A percentile compares a stretch with the other conserved stretches of the same genome.
Evolutionary conservation across 2,329 filamentous ascomycete species (phyloP).

Genomic region (Hypoxylon sp.): DNA sequence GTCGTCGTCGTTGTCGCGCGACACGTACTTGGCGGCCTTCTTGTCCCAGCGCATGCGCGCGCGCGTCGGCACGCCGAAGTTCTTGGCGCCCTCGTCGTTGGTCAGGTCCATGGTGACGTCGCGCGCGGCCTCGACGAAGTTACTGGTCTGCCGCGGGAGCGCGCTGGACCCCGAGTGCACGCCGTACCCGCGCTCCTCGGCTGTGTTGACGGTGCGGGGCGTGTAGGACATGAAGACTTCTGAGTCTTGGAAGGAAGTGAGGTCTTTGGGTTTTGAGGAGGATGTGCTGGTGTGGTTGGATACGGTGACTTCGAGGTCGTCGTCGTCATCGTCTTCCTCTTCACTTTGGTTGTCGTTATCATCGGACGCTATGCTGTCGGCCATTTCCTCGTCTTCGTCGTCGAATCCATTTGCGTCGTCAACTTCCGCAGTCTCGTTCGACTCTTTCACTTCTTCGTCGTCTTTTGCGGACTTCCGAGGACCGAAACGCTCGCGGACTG

Average conservation of each 20-base stretch:
- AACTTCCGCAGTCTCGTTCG: slow-evolving; percentile 47
- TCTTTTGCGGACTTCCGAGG: slow-evolving; percentile 66
- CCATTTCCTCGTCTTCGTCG: slow-evolving; percentile 33
- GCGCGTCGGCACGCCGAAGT: slow-evolving; percentile 82
- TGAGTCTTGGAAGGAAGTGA: slow-evolving; percentile 80
- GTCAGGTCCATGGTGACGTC: slow-evolving; percentile 91
- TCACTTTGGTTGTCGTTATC: background rate
- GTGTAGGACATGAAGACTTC: slow-evolving; percentile 98
- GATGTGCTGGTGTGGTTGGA: slow-evolving; percentile 66
- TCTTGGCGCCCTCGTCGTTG: slow-evolving; percentile 86
- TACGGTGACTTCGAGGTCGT: slow-evolving; percentile 78
- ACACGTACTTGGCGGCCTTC: slow-evolving; percentile 95
- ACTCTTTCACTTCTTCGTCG: slow-evolving; percentile 58
- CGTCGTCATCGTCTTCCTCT: slow-evolving; percentile 54
- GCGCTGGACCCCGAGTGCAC: slow-evolving; percentile 79
- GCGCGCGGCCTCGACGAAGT: slow-evolving; percentile 90
- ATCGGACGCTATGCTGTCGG: background rate
- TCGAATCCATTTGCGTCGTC: slow-evolving; percentile 37
- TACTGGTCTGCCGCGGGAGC: slow-evolving; percentile 70
- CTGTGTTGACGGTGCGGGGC: slow-evolving; percentile 82
- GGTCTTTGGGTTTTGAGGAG: slow-evolving; percentile 59
- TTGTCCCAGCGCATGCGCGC: slow-evolving; percentile 94
- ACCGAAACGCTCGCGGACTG: slow-evolving; percentile 77
- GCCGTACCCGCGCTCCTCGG: slow-evolving; percentile 93
- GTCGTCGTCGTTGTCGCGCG: slow-evolving; percentile 93